Base-by-base conservation (phyloP, 768 basidiomycete species). In the Suillus plorans region DNA sequence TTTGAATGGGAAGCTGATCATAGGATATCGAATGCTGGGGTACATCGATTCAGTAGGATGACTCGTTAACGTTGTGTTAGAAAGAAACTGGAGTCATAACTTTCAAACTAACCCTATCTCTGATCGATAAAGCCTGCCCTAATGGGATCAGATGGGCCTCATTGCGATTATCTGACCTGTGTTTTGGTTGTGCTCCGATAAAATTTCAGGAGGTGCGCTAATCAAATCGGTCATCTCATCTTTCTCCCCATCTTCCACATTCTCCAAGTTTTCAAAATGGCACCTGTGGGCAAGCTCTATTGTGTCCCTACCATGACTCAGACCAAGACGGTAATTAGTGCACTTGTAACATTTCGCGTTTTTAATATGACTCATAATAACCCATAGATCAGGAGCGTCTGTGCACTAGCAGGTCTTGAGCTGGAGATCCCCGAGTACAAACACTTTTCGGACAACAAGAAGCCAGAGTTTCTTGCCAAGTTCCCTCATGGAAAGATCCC, bases 401-500 rank as follows among this genome's bases (percentile, higher is more conserved):
- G 86, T 66, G 89, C 89, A 31, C 75, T 84, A 14, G 86, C 77
- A 49, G 88, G 86, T 44, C 71, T 91, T 66, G 81, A 85, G 57
- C 67, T 92, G 63, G 84, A 86, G 64, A 65, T 82, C 60, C 77
- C 78, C 22, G 71, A 68, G 63, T 91, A 90, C 75, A 81, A 80
- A 62, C 88, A 90, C 74, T 79, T 76, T 65, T 82, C 87, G 69
- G 84, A 85, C 73, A 92, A 92, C 82, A 85, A 85, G 74, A 86
- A 85, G 72, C 83, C 89, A 0, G 89, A 87, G 39, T 93, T 88
- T 77, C 74, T 86, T 56, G 74, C 79, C 65, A 94, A 95, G 78
- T 95, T 93, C 78, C 86, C 90, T 59, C 83, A 83, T 64, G 90
- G 91, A 63, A 94, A 94, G 82, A 86, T 97, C 69, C 97, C 97